A percentile compares a stretch with the other conserved stretches of the same genome.
phyloP scores from a whole-genome alignment of 768 basidiomycete genomes.

The Boletus coccyginus region DNA sequence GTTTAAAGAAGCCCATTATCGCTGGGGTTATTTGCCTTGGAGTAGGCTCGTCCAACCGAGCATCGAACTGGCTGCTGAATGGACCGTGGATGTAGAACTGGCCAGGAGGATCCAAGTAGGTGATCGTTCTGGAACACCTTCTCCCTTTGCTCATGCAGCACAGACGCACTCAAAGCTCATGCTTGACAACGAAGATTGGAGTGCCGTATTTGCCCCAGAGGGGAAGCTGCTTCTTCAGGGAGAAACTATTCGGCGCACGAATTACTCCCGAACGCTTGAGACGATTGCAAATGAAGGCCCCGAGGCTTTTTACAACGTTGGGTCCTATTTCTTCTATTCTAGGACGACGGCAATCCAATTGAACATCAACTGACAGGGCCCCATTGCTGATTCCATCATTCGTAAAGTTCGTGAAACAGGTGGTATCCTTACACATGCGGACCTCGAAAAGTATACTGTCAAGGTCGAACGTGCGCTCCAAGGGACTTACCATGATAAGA shows the following conservation, averaged over 20 bases:
- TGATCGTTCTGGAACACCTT: constrained; percentile 5
- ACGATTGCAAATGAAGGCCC: constrained; percentile 73
- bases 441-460: constrained; percentile 68
- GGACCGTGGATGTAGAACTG: constrained; percentile 78
- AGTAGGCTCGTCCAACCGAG: constrained; percentile 70
- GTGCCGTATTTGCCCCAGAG: constrained; percentile 48
- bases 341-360: constrained; percentile 7
- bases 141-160: not conserved
- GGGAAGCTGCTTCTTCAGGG: constrained; percentile 73
- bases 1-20: constrained; percentile 75
- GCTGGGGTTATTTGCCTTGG: constrained; percentile 86
- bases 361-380: constrained; percentile 47
- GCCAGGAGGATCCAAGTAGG: constrained; percentile 68
- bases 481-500: constrained; percentile 74
- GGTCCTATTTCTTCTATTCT: constrained; percentile 14
- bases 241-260: constrained; percentile 66
- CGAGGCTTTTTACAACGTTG: constrained; percentile 70
- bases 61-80: constrained; percentile 70
- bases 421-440: constrained; percentile 75
- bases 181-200: constrained; percentile 68
- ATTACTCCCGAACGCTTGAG: constrained; percentile 51
- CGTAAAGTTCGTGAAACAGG: constrained; percentile 67
- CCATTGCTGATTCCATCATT: constrained; percentile 78
- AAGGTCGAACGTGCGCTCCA: constrained; percentile 70
- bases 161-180: constrained; percentile 55